A percentile compares a stretch with the other conserved stretches of the same genome.
Conservation (phyloP, 140 eudicot genomes). For the Oenanthe javanica region DNA sequence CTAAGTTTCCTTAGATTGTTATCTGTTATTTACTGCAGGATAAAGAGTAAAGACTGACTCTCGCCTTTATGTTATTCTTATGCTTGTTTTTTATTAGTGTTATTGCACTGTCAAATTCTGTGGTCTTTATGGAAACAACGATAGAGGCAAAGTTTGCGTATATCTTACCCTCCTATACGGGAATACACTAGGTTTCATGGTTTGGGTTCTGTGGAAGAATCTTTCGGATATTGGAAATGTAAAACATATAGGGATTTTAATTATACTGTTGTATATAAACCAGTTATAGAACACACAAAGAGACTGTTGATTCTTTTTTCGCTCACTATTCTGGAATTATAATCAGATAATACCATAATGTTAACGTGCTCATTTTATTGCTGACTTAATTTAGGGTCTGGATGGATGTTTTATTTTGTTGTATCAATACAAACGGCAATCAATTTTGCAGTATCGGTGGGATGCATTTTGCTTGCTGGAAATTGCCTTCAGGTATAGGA, state of each 20-base stretch:
- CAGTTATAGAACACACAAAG: not conserved
- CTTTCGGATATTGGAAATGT: not conserved
- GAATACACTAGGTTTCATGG: too few relatives aligned
- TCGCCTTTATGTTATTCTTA: not conserved
- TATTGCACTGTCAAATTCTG: not conserved
- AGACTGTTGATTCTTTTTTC: not conserved
- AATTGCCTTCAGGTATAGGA: slow-evolving; percentile 74
- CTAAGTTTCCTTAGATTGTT: too few relatives aligned
- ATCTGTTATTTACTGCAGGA: not conserved
- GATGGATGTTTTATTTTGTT: slow-evolving; percentile 91
- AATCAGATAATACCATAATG: not conserved
- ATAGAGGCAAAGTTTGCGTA: not conserved
- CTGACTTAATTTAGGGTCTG: slow-evolving; percentile 42
- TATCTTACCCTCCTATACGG: not conserved
- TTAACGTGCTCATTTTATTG: not conserved
- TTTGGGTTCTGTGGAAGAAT: not conserved
- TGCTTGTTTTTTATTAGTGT: not conserved
- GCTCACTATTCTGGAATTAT: not conserved
- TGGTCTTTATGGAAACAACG: not conserved
- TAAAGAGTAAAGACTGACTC: not conserved
- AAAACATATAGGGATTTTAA: not conserved
- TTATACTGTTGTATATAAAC: not conserved
- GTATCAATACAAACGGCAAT: slow-evolving; percentile 82
- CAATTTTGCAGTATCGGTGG: slow-evolving; percentile 83
- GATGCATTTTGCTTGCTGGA: slow-evolving; percentile 86